Evolutionary conservation across 805 yeast genomes (phyloP).

Genomic region (Suhomyces sp.): DNA sequence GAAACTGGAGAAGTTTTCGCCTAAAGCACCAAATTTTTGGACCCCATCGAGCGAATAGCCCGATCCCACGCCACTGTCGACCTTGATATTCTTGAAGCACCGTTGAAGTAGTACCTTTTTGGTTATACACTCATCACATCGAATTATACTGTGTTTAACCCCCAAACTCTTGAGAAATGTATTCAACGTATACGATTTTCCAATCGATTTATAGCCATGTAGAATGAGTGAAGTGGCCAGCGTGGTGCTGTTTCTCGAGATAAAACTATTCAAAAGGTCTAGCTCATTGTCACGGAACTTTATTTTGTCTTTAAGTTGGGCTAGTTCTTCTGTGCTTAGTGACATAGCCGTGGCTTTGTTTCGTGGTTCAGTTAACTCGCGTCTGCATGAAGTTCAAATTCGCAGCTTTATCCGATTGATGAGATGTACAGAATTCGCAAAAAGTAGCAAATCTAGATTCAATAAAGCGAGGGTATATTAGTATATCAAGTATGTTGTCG

Average conservation of each 20-base stretch:
- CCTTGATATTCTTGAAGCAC: conserved; percentile 36
- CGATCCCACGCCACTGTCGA: conserved; percentile 33
- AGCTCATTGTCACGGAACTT: conserved; percentile 35
- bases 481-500: not conserved
- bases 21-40: conserved; percentile 22
- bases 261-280: conserved; percentile 32
- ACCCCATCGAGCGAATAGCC: conserved; percentile 9
- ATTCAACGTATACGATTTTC: conserved; percentile 42
- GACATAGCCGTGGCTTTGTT: not conserved
- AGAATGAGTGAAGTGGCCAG: conserved; percentile 40
- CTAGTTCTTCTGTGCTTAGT: not conserved
- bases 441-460: not conserved
- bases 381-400: not conserved
- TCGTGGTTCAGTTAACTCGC: not conserved
- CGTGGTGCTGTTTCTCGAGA: conserved; percentile 23
- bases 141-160: conserved; percentile 28
- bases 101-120: conserved; percentile 40
- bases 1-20: conserved; percentile 44
- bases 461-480: not conserved
- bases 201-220: conserved; percentile 50
- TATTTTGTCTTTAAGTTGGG: conserved; percentile 8
- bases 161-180: conserved; percentile 27
- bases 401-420: not conserved
- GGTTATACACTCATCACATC: conserved; percentile 47
- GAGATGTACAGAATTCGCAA: not conserved